A percentile compares a stretch with the other conserved stretches of the same genome.
phyloP scores from a whole-genome alignment of 208 protist genomes.

The Leishmania aethiopica region DNA sequence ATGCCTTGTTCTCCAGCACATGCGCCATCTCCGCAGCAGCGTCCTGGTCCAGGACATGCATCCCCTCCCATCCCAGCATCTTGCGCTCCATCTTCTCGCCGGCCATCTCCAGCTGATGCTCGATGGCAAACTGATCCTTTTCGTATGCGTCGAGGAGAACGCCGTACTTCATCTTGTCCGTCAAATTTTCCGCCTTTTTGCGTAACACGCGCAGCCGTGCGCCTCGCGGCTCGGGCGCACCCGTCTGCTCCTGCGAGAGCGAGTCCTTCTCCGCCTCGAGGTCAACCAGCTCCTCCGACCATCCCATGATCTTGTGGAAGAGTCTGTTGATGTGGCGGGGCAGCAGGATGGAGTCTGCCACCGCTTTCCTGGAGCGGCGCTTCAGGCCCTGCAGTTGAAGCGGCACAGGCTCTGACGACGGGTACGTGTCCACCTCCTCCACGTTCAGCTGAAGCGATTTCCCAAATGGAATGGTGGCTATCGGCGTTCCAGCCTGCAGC shows the following conservation, averaged over 20 bases:
- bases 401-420: constrained; percentile 52
- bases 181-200: constrained; percentile 62
- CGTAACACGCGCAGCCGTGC: constrained; percentile 40
- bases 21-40: constrained; percentile 54
- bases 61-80: constrained; percentile 89
- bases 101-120: constrained; percentile 78
- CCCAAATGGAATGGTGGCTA: constrained; percentile 72
- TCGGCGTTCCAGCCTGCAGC: constrained; percentile 9
- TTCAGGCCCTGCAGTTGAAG: constrained; percentile 75
- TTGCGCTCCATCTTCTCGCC: constrained; percentile 82
- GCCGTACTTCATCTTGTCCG: constrained; percentile 88
- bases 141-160: constrained; percentile 86
- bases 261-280: constrained; percentile 40
- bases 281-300: constrained; percentile 85
- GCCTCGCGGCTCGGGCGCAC: background rate
- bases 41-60: constrained; percentile 86
- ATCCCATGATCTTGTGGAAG: constrained; percentile 94
- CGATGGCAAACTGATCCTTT: constrained; percentile 88
- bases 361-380: constrained; percentile 54
- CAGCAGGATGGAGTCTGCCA: constrained; percentile 75
- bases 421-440: constrained; percentile 63
- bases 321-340: constrained; percentile 88
- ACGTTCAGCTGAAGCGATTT: constrained; percentile 79
- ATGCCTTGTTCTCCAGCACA: constrained; percentile 69
- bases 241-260: background rate